phyloP scores from a whole-genome alignment of 257 asterid species.

The Cruciata laevipes region DNA sequence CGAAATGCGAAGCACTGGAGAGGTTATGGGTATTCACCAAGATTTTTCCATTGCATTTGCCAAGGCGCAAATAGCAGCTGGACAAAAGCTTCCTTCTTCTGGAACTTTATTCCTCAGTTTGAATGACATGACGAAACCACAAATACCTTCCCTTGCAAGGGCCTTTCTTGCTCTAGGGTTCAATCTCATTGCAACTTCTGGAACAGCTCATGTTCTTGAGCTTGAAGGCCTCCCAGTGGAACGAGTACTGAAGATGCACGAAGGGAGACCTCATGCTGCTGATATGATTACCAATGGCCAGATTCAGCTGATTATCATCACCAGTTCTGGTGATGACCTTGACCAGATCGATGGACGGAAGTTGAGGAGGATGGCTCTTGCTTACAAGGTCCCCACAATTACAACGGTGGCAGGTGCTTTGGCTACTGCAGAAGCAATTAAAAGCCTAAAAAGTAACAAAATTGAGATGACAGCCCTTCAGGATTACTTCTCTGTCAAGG shows the following conservation, averaged over 20 bases:
- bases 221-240: constrained; percentile 61
- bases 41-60: constrained; percentile 81
- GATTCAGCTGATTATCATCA: constrained; percentile 90
- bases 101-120: constrained; percentile 87
- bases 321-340: constrained; percentile 74
- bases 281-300: constrained; percentile 85
- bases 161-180: constrained; percentile 64
- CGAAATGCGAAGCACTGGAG: constrained; percentile 98
- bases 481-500: constrained; percentile 57
- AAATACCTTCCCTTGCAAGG: constrained; percentile 53
- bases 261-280: constrained; percentile 88
- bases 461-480: constrained; percentile 87
- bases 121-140: constrained; percentile 73
- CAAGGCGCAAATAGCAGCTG: constrained; percentile 88
- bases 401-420: constrained; percentile 94
- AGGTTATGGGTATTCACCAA: constrained; percentile 77
- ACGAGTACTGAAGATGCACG: constrained; percentile 87
- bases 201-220: constrained; percentile 83
- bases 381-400: constrained; percentile 87
- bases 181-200: constrained; percentile 74
- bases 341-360: constrained; percentile 87
- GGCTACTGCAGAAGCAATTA: constrained; percentile 93
- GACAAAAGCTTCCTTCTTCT: constrained; percentile 75
- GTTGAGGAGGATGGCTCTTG: constrained; percentile 89
- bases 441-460: constrained; percentile 68